Conservation (phyloP, 2,329 filamentous ascomycete species). For the Pseudocercospora cruenta region DNA sequence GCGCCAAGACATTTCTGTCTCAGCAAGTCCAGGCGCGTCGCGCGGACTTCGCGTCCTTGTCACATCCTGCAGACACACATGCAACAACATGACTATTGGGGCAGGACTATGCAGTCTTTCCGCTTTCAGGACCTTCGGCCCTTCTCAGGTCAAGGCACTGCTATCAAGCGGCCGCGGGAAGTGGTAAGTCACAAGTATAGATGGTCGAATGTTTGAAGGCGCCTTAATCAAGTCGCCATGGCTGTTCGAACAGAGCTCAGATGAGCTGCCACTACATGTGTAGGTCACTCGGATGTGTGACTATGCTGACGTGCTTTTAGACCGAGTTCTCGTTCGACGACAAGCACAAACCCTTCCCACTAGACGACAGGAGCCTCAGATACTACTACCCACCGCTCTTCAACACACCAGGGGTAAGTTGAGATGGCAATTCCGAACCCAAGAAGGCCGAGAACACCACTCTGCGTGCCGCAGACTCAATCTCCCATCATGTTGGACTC, state of each 20-base stretch:
- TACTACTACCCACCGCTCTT: slow-evolving; percentile 59
- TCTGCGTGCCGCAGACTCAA: too few relatives aligned
- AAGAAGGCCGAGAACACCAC: neutral
- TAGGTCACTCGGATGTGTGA: neutral
- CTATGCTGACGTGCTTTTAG: neutral
- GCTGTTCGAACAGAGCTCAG: too few relatives aligned
- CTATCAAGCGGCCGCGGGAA: slow-evolving; percentile 79
- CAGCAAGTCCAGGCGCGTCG: neutral
- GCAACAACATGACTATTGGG: neutral
- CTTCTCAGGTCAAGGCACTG: slow-evolving; percentile 68
- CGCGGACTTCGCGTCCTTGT: too few relatives aligned
- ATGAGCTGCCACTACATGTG: too few relatives aligned
- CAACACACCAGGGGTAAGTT: slow-evolving; percentile 25
- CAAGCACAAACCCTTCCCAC: slow-evolving; percentile 71
- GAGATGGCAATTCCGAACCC: neutral
- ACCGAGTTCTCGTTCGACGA: slow-evolving; percentile 92
- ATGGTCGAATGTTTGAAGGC: too few relatives aligned
- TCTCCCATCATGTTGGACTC: neutral
- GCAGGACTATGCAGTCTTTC: slow-evolving; percentile 48
- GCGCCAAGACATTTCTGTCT: neutral
- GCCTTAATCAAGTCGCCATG: too few relatives aligned
- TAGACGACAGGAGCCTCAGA: slow-evolving; percentile 71
- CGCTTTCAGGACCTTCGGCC: slow-evolving; percentile 70
- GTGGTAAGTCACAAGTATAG: slow-evolving; percentile 49
- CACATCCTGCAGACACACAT: neutral